Conservation (phyloP, 2,329 filamentous ascomycete genomes). For the Pseudovirgaria hyperparasitica region DNA sequence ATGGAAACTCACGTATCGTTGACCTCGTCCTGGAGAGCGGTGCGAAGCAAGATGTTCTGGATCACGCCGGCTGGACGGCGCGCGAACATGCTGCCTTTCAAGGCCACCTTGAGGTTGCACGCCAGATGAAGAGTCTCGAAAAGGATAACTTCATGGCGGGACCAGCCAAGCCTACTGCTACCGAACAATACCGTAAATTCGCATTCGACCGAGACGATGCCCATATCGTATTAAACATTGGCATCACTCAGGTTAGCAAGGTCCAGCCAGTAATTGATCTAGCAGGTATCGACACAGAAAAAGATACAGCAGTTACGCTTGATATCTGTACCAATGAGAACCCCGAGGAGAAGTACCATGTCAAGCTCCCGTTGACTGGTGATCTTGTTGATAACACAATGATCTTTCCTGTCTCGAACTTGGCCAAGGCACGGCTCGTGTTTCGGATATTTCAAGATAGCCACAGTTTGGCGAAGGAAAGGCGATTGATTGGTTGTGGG, state of each 20-base stretch:
- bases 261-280: conserved; percentile 4
- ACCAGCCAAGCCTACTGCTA: conserved; percentile 1
- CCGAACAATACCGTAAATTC: neutral
- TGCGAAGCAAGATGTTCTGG: conserved; percentile 9
- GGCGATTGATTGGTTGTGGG: too few species aligned
- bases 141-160: conserved; percentile 2
- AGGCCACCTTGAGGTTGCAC: conserved; percentile 19
- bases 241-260: conserved; percentile 7
- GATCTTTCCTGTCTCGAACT: conserved; percentile 7
- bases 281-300: conserved; percentile 2
- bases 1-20: too few species aligned
- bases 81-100: conserved; percentile 22
- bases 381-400: conserved; percentile 5
- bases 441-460: too few species aligned
- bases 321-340: conserved; percentile 1
- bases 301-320: conserved; percentile 1
- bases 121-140: conserved; percentile 7
- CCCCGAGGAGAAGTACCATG: too few species aligned
- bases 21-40: conserved; percentile 18
- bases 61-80: conserved; percentile 21
- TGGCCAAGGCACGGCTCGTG: too few species aligned
- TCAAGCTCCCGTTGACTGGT: neutral
- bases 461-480: too few species aligned
- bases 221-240: conserved; percentile 10
- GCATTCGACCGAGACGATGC: neutral